phyloP scores from a whole-genome alignment of 176 grass and related monocot species.

The Oryza brachyantha region DNA sequence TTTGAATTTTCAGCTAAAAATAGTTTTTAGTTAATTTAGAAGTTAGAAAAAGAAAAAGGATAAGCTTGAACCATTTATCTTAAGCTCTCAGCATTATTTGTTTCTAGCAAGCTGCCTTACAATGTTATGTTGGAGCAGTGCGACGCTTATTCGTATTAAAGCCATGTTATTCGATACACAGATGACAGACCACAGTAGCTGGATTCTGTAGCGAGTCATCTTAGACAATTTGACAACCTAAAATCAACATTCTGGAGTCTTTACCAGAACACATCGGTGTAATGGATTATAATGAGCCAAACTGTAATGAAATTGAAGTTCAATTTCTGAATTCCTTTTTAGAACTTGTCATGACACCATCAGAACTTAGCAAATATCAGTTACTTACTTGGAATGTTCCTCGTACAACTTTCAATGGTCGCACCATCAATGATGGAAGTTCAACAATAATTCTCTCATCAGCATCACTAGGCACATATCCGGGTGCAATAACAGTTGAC shows the following conservation, averaged over 20 bases:
- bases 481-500: slow-evolving; percentile 64
- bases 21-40: neutral
- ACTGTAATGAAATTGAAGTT: slow-evolving; percentile 8
- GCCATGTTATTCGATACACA: slow-evolving; percentile 7
- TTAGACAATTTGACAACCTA: slow-evolving; percentile 4
- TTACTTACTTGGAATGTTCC: slow-evolving; percentile 93
- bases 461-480: slow-evolving; percentile 76
- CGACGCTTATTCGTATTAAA: neutral
- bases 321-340: neutral
- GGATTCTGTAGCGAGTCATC: neutral
- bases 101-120: slow-evolving; percentile 10
- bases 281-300: slow-evolving; percentile 1
- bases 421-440: slow-evolving; percentile 88
- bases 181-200: too few species aligned
- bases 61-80: neutral
- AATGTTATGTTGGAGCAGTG: neutral
- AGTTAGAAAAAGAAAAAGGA: neutral
- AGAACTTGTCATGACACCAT: neutral
- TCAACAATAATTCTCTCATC: slow-evolving; percentile 96
- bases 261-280: neutral
- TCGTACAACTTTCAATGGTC: slow-evolving; percentile 85
- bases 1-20: neutral
- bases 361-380: slow-evolving; percentile 9
- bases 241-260: slow-evolving; percentile 9
- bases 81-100: neutral